These are phyloP conservation scores for Herpetomonas muscarum DNA, from an alignment of 208 protist genomes.

Conservation along the genomic window DNA sequence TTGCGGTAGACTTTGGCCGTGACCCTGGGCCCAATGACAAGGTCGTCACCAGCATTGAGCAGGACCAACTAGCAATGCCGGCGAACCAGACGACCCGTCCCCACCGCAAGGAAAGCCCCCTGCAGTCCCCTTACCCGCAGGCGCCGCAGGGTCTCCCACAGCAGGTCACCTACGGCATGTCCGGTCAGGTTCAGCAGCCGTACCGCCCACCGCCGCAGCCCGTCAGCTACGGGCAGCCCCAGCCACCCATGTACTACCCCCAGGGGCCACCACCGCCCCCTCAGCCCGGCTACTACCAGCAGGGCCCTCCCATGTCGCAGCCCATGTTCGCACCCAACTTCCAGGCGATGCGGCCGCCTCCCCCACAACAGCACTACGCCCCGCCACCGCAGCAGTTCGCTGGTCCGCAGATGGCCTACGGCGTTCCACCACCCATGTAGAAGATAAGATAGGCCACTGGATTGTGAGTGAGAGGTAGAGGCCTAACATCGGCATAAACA, in stretches of 20 bases:
- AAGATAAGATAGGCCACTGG: too few species aligned
- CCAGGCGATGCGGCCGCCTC: constrained; percentile 7
- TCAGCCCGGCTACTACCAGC: neutral
- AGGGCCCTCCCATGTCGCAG: constrained; percentile 8
- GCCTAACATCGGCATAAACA: too few species aligned
- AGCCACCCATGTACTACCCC: constrained; percentile 2
- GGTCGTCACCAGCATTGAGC: constrained; percentile 23
- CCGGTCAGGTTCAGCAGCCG: constrained; percentile 4
- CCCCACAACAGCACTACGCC: constrained; percentile 9
- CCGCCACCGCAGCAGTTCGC: constrained; percentile 5
- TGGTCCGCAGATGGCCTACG: constrained; percentile 22
- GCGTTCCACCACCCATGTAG: constrained; percentile 23
- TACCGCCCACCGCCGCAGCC: constrained; percentile 7
- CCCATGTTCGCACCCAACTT: constrained; percentile 10
- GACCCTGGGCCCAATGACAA: constrained; percentile 17
- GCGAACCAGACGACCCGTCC: constrained; percentile 20
- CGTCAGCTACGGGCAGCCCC: neutral
- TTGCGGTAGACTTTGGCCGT: constrained; percentile 59
- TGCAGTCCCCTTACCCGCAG: constrained; percentile 9
- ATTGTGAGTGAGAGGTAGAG: too few species aligned
- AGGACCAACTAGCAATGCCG: constrained; percentile 13
- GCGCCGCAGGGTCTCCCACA: constrained; percentile 16
- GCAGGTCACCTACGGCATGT: constrained; percentile 13
- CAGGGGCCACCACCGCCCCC: constrained; percentile 1
- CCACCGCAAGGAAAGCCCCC: constrained; percentile 11